These are phyloP conservation scores for Tieghemostelium lacteum DNA, from an alignment of 78 protist species.

Conservation along the genomic window DNA sequence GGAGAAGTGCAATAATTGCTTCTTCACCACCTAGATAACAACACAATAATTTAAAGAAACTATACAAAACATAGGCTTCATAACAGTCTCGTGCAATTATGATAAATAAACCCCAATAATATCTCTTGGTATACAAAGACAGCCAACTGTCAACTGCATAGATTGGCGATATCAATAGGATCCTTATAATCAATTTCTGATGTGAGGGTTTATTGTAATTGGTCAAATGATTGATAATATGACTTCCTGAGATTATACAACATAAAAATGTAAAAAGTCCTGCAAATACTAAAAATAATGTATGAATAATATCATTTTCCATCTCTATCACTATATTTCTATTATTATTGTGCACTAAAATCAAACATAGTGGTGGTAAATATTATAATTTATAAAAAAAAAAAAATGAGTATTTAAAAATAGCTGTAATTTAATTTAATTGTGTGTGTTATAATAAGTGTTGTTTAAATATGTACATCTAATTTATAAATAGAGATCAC, in stretches of 20 bases:
- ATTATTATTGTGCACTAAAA: no score
- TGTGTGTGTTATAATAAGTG: no score
- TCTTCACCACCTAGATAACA: constrained; percentile 40
- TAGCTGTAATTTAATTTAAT: no score
- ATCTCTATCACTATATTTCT: no score
- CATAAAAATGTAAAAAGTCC: background rate
- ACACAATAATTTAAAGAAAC: constrained; percentile 22
- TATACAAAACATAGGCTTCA: constrained; percentile 31
- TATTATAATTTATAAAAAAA: no score
- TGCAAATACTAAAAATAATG: background rate
- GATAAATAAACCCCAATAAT: constrained; percentile 21
- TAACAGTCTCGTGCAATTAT: constrained; percentile 16
- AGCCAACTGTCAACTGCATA: constrained; percentile 29
- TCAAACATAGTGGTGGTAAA: no score
- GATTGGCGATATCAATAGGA: constrained; percentile 27
- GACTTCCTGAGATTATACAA: background rate
- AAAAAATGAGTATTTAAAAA: no score
- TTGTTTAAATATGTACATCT: no score
- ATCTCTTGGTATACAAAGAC: constrained; percentile 18
- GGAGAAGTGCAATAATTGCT: background rate
- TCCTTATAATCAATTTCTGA: constrained; percentile 29
- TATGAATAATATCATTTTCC: no score
- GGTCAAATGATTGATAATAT: constrained; percentile 6
- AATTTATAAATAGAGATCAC: no score
- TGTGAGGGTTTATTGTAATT: constrained; percentile 25